These are phyloP conservation scores for Monosporozyma unispora DNA, from an alignment of 805 yeast genomes.

Conservation along the genomic window DNA sequence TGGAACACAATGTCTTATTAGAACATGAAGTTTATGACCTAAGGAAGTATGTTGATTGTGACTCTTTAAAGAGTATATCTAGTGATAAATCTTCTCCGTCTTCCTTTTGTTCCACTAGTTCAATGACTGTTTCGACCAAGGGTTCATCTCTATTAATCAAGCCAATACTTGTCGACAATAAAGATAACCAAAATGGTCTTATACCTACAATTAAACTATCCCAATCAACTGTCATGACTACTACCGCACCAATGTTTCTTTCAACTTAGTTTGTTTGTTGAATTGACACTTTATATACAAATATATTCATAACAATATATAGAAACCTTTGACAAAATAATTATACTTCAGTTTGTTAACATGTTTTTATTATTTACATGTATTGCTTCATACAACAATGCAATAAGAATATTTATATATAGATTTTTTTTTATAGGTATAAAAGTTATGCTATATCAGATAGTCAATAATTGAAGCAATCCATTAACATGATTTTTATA, in stretches of 20 bases:
- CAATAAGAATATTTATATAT: background rate
- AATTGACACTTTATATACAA: background rate
- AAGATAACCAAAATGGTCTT: background rate
- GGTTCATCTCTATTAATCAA: background rate
- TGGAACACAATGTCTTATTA: constrained; percentile 16
- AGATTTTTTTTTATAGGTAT: no score
- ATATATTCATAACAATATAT: background rate
- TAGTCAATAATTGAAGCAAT: background rate
- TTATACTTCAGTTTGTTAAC: background rate
- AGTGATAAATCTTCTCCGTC: background rate
- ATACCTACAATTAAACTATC: background rate
- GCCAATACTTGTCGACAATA: background rate
- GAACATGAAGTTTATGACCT: constrained; percentile 16
- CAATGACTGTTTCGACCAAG: constrained; percentile 6
- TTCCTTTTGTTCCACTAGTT: background rate
- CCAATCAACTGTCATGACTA: constrained; percentile 2
- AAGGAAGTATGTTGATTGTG: background rate
- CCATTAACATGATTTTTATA: constrained; percentile 8
- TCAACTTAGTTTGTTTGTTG: background rate
- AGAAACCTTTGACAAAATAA: background rate
- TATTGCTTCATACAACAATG: background rate
- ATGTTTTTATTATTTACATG: background rate
- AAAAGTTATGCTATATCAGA: background rate
- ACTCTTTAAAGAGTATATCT: background rate
- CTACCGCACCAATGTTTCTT: background rate